Percentiles rank a stretch among this genome's conserved stretches.
Conservation (phyloP, 2,329 filamentous ascomycete species). For the Talaromyces funiculosus region DNA sequence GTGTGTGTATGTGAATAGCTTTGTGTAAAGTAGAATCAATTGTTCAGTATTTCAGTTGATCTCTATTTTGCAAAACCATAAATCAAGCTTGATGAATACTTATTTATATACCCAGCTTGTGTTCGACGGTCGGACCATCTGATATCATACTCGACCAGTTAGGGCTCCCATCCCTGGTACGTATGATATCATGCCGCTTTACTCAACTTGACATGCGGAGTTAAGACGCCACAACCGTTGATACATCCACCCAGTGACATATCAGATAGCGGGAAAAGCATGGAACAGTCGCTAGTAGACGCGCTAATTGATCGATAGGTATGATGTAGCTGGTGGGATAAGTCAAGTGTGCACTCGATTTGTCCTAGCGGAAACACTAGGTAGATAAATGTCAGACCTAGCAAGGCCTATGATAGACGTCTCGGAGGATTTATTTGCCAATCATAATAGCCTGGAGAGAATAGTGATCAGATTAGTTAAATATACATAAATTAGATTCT, state of each 20-base stretch:
- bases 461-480: too few species aligned
- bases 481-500: background rate
- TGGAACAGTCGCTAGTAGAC: background rate
- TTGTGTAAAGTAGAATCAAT: background rate
- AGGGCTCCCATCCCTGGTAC: background rate
- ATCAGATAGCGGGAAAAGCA: background rate
- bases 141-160: conserved; percentile 1
- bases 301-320: background rate
- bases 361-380: background rate
- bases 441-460: background rate
- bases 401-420: background rate
- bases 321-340: background rate
- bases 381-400: background rate
- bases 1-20: background rate
- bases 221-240: background rate
- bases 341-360: background rate
- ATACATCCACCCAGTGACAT: background rate
- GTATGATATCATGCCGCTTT: background rate
- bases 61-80: background rate
- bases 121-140: background rate
- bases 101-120: background rate
- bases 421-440: background rate
- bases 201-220: background rate
- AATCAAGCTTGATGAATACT: background rate
- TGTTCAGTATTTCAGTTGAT: background rate